phyloP scores from a whole-genome alignment of 495 filamentous ascomycete genomes.

The Thozetella sp. region DNA sequence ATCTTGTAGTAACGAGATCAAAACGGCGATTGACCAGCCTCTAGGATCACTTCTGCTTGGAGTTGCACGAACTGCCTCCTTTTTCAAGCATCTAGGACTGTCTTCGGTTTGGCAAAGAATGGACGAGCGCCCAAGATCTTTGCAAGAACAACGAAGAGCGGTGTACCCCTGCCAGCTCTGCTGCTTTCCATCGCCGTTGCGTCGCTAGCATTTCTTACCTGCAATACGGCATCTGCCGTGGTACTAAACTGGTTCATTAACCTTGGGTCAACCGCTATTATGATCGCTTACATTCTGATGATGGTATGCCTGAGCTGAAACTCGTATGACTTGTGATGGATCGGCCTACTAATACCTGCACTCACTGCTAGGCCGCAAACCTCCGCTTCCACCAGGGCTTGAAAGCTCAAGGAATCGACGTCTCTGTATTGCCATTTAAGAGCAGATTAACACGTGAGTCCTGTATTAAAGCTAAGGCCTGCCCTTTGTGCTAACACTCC shows the following conservation, averaged over 20 bases:
- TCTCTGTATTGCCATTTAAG: constrained; percentile 65
- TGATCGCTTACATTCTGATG: constrained; percentile 80
- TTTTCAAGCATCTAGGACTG: constrained; percentile 74
- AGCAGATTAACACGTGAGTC: constrained; percentile 65
- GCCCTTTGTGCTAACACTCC: too few species aligned
- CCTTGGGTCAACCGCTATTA: constrained; percentile 68
- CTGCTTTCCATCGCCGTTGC: constrained; percentile 62
- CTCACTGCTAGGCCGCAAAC: constrained; percentile 69
- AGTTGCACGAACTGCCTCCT: constrained; percentile 84
- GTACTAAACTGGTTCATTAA: constrained; percentile 79
- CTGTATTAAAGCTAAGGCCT: constrained; percentile 63
- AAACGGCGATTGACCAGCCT: too few species aligned
- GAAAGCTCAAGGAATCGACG: constrained; percentile 66
- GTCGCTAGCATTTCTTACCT: constrained; percentile 71
- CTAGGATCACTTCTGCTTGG: constrained; percentile 76
- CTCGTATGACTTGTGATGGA: too few species aligned
- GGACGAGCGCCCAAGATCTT: constrained; percentile 68
- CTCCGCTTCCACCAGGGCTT: constrained; percentile 69
- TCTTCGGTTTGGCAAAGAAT: constrained; percentile 74
- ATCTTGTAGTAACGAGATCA: too few species aligned
- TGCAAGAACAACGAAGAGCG: constrained; percentile 58
- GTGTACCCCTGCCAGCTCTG: constrained; percentile 66
- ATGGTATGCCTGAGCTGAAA: too few species aligned
- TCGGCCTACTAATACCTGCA: too few species aligned
- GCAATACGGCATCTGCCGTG: constrained; percentile 64